Conservation (phyloP, 495 filamentous ascomycete genomes). For the Xanthoparmelia taractica region DNA sequence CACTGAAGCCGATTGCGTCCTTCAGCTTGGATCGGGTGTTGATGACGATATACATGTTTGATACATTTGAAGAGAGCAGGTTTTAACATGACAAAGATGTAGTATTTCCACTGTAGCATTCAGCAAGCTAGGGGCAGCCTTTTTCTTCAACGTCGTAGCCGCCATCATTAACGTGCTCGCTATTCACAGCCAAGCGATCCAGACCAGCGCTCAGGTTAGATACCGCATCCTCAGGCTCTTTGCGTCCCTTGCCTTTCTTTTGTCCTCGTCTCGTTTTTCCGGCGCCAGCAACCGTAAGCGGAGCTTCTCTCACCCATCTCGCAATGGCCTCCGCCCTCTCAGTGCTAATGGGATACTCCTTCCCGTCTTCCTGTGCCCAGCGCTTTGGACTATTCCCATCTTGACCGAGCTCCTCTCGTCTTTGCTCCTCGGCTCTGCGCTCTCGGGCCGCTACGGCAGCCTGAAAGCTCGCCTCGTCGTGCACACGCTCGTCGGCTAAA, state of each 20-base stretch:
- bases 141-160: not conserved
- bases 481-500: conserved; percentile 55
- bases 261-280: conserved; percentile 16
- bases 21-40: not conserved
- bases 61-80: not conserved
- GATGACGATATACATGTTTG: not conserved
- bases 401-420: conserved; percentile 20
- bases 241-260: conserved; percentile 13
- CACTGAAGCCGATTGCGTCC: not conserved
- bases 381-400: conserved; percentile 38
- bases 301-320: conserved; percentile 62
- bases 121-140: not conserved
- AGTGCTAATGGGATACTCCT: conserved; percentile 60
- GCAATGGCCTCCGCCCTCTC: conserved; percentile 60
- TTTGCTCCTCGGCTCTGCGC: conserved; percentile 28
- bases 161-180: not conserved
- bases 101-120: not conserved
- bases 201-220: conserved; percentile 1
- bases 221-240: not conserved
- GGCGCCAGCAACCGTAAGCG: conserved; percentile 23
- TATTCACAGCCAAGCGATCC: conserved; percentile 1
- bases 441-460: conserved; percentile 53
- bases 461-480: conserved; percentile 56
- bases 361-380: conserved; percentile 57
- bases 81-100: not conserved